Evolutionary conservation across 202 grass and related monocot species (phyloP).

Genomic region (Zoysia matrella): DNA sequence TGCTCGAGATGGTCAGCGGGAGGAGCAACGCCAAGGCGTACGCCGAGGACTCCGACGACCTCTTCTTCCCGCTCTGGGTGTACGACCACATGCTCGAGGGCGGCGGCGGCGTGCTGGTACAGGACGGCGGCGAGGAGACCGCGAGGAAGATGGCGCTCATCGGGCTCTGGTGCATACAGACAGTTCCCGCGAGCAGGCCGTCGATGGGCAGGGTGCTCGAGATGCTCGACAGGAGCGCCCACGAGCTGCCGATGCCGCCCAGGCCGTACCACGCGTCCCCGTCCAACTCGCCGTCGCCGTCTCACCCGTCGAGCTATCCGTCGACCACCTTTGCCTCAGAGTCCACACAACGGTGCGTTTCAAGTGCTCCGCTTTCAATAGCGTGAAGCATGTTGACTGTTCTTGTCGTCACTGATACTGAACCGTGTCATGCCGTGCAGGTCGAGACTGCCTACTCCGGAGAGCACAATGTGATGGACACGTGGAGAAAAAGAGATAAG

Average conservation of each 20-base stretch:
- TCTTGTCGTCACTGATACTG: neutral
- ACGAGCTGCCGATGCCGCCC: constrained; percentile 53
- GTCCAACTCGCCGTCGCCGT: constrained; percentile 36
- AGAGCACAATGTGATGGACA: constrained; percentile 16
- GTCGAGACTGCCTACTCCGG: constrained; percentile 44
- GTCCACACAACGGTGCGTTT: constrained; percentile 37
- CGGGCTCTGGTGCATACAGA: constrained; percentile 87
- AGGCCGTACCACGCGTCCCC: constrained; percentile 53
- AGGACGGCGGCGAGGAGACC: constrained; percentile 24
- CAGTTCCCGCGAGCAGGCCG: constrained; percentile 53
- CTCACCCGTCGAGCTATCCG: constrained; percentile 42
- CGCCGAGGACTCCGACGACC: constrained; percentile 23
- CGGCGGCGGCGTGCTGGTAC: constrained; percentile 10
- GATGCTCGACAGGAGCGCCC: constrained; percentile 58
- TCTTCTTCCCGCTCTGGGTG: constrained; percentile 73
- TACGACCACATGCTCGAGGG: constrained; percentile 53
- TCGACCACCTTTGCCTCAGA: constrained; percentile 30
- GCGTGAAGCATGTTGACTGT: neutral
- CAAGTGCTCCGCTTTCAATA: neutral
- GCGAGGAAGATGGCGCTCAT: constrained; percentile 70
- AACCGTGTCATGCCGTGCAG: constrained; percentile 7
- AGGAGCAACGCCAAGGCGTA: constrained; percentile 48
- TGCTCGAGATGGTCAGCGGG: constrained; percentile 70
- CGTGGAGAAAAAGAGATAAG: too few relatives aligned
- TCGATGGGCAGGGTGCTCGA: constrained; percentile 66